phyloP scores from a whole-genome alignment of 192 early-diverging fungal genomes.

The Coemansia sp. region DNA sequence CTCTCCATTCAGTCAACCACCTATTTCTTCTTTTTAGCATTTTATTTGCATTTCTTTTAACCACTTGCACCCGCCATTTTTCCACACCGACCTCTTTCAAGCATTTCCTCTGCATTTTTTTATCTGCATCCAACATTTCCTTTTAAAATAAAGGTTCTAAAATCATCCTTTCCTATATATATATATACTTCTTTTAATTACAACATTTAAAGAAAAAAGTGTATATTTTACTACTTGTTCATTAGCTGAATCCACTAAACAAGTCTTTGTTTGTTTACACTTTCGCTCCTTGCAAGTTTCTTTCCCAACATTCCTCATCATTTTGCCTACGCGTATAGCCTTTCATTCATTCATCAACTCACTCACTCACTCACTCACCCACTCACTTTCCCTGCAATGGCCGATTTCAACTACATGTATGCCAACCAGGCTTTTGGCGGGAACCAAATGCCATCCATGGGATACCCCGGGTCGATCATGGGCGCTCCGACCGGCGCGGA shows the following conservation, averaged over 20 bases:
- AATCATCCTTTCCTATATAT: background rate
- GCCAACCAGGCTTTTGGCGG: slow-evolving; percentile 21
- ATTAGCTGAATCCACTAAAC: too few species aligned
- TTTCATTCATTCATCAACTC: background rate
- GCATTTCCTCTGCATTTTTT: slow-evolving; percentile 5
- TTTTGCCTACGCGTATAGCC: background rate
- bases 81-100: too few species aligned
- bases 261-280: too few species aligned
- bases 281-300: too few species aligned
- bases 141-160: background rate
- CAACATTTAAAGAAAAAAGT: too few species aligned
- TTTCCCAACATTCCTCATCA: too few species aligned
- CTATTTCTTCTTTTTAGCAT: slow-evolving; percentile 12
- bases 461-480: slow-evolving; percentile 17
- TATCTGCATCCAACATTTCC: background rate
- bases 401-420: slow-evolving; percentile 36
- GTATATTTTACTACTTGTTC: too few species aligned
- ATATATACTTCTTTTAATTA: background rate
- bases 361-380: too few species aligned
- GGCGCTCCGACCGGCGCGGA: slow-evolving; percentile 4
- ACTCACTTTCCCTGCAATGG: slow-evolving; percentile 7
- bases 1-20: slow-evolving; percentile 1
- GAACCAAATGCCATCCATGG: slow-evolving; percentile 15
- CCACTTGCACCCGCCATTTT: slow-evolving; percentile 16
- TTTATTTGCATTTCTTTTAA: slow-evolving; percentile 1